phyloP scores from a whole-genome alignment of 1,284 basidiomycete genomes.

The Puccinia polysora region DNA sequence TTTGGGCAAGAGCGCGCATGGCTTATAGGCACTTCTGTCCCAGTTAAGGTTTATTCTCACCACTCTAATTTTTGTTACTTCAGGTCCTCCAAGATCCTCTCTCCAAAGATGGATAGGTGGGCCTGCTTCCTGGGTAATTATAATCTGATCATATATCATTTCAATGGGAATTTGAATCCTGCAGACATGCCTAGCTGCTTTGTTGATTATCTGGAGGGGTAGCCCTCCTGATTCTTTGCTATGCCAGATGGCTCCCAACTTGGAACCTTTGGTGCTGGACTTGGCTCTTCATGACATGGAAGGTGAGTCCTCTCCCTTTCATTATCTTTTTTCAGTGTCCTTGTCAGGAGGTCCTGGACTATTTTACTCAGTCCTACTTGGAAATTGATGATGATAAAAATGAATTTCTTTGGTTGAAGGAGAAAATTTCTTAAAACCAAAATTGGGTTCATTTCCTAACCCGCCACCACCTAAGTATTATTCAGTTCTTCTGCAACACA shows the following conservation, averaged over 20 bases:
- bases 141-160: conserved; percentile 16
- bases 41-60: conserved; percentile 23
- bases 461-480: neutral
- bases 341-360: neutral
- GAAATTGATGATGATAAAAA: neutral
- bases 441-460: neutral
- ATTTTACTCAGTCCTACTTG: neutral
- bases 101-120: conserved; percentile 20
- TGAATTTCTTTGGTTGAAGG: neutral
- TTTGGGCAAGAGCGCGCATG: conserved; percentile 25
- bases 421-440: neutral
- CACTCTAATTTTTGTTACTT: conserved; percentile 29
- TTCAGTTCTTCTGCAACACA: neutral
- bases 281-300: neutral
- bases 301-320: neutral
- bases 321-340: neutral
- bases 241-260: neutral
- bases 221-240: neutral
- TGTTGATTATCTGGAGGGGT: neutral
- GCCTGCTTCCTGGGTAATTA: neutral
- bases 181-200: neutral
- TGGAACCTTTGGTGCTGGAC: too few relatives aligned
- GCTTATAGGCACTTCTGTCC: conserved; percentile 8
- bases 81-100: neutral
- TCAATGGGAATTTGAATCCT: neutral